Evolutionary conservation across 306 rosid species (phyloP).

Genomic region (Vigna nakashimae): DNA sequence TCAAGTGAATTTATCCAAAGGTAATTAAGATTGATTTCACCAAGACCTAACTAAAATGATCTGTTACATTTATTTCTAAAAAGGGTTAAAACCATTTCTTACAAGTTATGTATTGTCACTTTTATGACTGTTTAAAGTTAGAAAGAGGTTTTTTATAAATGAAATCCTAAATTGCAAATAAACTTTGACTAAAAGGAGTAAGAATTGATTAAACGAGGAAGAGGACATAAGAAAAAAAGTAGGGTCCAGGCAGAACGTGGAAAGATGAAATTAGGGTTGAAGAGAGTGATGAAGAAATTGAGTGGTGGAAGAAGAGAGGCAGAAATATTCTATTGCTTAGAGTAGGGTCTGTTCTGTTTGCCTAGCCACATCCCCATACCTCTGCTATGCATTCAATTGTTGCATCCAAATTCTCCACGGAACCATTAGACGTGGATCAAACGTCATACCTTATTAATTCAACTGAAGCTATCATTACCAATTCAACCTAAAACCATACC

Average conservation of each 20-base stretch:
- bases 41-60: not conserved
- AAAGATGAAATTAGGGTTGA: not conserved
- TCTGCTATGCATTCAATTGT: not conserved
- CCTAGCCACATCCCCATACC: not conserved
- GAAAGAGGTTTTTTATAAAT: no score
- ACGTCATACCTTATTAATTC: slow-evolving; percentile 20
- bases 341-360: not conserved
- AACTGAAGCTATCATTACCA: not conserved
- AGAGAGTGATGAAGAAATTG: not conserved
- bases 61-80: not conserved
- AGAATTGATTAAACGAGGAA: not conserved
- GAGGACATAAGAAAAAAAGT: not conserved
- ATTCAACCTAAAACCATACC: not conserved
- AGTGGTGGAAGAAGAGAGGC: not conserved
- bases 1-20: not conserved
- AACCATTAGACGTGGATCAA: not conserved
- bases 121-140: no score
- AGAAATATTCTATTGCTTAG: not conserved
- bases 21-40: not conserved
- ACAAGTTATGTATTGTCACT: not conserved
- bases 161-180: no score
- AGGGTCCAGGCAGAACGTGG: not conserved
- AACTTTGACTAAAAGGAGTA: not conserved
- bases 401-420: not conserved
- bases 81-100: not conserved